These are phyloP conservation scores for Polytrichum formosum DNA, from an alignment of 225 moss, liverwort and hornwort genomes.

Conservation along the genomic window DNA sequence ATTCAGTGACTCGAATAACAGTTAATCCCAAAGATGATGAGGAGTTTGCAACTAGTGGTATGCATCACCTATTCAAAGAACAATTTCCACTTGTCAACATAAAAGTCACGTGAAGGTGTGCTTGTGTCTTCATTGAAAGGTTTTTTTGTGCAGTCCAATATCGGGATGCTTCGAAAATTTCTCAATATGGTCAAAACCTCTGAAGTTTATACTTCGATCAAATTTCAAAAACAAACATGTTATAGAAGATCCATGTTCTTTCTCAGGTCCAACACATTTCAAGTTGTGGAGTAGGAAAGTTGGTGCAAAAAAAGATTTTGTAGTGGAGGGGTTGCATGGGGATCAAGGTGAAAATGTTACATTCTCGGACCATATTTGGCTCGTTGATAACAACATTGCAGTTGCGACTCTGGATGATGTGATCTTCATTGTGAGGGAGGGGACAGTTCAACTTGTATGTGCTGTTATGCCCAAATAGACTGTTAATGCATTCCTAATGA, in stretches of 20 bases:
- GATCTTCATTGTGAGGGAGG: conserved; percentile 60
- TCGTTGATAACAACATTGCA: conserved; percentile 61
- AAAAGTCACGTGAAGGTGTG: too few relatives aligned
- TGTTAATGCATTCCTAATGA: not conserved
- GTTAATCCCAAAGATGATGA: conserved; percentile 56
- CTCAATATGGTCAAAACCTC: too few relatives aligned
- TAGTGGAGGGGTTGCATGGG: conserved; percentile 49
- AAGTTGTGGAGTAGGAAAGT: conserved; percentile 65
- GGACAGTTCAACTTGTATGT: conserved; percentile 53
- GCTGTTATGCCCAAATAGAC: not conserved
- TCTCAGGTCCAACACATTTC: conserved; percentile 62
- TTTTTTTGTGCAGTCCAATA: too few relatives aligned
- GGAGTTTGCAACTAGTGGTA: conserved; percentile 65
- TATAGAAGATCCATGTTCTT: conserved; percentile 7
- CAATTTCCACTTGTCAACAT: not conserved
- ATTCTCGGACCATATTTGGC: conserved; percentile 68
- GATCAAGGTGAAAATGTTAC: conserved; percentile 36
- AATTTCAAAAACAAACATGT: too few relatives aligned
- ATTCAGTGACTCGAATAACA: conserved; percentile 45
- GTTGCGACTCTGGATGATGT: conserved; percentile 48
- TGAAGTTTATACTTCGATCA: too few relatives aligned
- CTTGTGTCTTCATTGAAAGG: too few relatives aligned
- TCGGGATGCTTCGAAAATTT: too few relatives aligned
- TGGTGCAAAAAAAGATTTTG: conserved; percentile 51
- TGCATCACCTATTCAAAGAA: conserved; percentile 2